Evolutionary conservation across 2,329 filamentous ascomycete species (phyloP), one percentile per base, ranked within the genome.

Genomic region (Neofusicoccum parvum): DNA sequence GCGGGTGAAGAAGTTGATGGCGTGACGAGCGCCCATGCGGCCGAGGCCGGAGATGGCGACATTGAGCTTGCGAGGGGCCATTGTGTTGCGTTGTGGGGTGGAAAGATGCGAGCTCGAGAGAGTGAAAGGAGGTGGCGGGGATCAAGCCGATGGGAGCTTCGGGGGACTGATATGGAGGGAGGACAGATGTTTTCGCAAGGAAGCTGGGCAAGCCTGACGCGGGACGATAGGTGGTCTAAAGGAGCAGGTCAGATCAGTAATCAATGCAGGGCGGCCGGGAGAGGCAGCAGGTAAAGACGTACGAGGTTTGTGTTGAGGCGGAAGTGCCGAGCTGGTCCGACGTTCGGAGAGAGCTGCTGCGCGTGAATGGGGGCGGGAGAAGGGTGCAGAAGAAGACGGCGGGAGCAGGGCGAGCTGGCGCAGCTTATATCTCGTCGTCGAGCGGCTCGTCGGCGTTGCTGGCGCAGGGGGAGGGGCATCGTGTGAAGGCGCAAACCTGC

Each of bases 1-100:
- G 53, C 78, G 78, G 68, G 81, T 78, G 56, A 81, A 76, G 71
- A 82, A 81, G 70, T 82, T 77, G 65, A 79, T 73, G n/a, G 81
- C 81, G 69, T 83, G 80, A 37, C 81, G 78, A 66, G 80, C 78
- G 51, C 81, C 81, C 81, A 83, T 83, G 69, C 81, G 81, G 69
- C 81, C 81, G 23, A 83, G 79, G 69, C 81, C 81, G 58, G 78
- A 79, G 66, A 80, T 76, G 67, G 78, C 81, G 59, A 83, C 72
- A 67, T 79, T 73, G 64, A 82, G 79, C 71, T 79, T 79, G 66
- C 76, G 78, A 11, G 71, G 70, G 27, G 73, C 70, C 76, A 78
- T 79, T 70, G 66, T 68, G 65, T 9, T 39, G 64, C 53, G 50
- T 56, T 65, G 62, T 43, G 43, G 20, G 15, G 50, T 45, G 15